Base-by-base conservation (phyloP, 805 yeast genomes). In the Metschnikowia picachoensis region DNA sequence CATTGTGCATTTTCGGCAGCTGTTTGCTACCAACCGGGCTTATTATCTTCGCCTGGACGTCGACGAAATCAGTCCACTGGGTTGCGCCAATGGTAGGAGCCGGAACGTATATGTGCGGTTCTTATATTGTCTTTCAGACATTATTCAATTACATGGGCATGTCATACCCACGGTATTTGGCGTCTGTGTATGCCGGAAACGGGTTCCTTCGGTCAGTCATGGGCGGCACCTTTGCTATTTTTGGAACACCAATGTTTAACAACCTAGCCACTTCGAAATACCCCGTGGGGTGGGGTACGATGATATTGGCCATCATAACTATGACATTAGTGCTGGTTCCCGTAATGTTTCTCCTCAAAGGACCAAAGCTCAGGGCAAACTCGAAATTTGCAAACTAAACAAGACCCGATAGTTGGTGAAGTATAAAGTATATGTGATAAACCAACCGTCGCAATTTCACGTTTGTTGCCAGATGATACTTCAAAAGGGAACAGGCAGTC, bases 301-400 rank as follows among this genome's bases (percentile, higher is more conserved):
- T 44, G 49, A 37, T 51, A 32, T 46, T 51, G 38, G 51, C 48
- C 2, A 44, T 49, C 16, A 31, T 47, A 10, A 38, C 46, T 10
- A 31, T 49, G 39, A 75, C 59, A 0, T 60, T 80, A 66, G 65
- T 76, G 25, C 57, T 65, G 2, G 74, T 79, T 41, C 83, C 83
- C 9, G 67, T 77, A 27, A 52, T 70, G 5, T 63, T 79, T 41
- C 70, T 69, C 53, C 54, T 64, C 46, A 68, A 68, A 44, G 78
- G 79, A 15, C 76, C 78, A 2, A 61, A 63, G 42, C 63, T 74
- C 55, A 64, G 78, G 46, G 72, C 74, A 9, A 68, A 68, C 50
- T 73, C 78, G 4, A 65, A 60, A 49, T 74, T 68, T 46, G 65
- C 76, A 40, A 41, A 46, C 28, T 35, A 20, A 20, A 20, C 25